Base-by-base conservation (phyloP, 2,329 filamentous ascomycete genomes). In the Alternaria brassicae region DNA sequence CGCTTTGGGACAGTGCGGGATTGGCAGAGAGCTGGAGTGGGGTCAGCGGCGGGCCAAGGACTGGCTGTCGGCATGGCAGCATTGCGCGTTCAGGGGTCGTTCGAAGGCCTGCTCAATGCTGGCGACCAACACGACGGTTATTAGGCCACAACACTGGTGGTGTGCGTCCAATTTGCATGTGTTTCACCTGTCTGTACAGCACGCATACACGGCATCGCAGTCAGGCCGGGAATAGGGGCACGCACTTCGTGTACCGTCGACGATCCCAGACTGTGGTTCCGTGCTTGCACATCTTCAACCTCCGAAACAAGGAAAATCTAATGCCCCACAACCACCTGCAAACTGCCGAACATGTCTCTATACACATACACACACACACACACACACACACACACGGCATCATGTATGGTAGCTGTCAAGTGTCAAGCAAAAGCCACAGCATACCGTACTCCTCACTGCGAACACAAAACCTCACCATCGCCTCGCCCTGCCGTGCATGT, bases 131-230 rank as follows among this genome's bases (percentile, higher is more conserved):
- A 53, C 55, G 53, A 58, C 56, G 42, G 56, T 56, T 57, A 50
- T 53, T 48, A 36, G 30, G n/a, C 13, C 44, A 21, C 51, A 39
- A 21, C 53, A 17, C 15, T 53, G 30, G 30, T 59, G 36, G 56
- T 65, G 54, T 65, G 62, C 30, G 48, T 56, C 52, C 58, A 67
- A 66, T 70, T 58, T 68, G 66, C 59, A 58, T 59, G 41, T 54
- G 65, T 58, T 60, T 64, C 64, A 61, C 44, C 27, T 39, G n/a
- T 36, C 25, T 21, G 30, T 40, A 56, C 30, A 28, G 41, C 55
- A 56, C 60, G 53, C 52, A 48, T 49, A 53, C 27, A 36, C 23
- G n/a, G 40, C 41, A 45, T 49, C 53, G 39, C 48, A 37, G 34
- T 12, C 52, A 50, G 52, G 57, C 48, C 53, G 58, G 30, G 30